Conservation (phyloP, 176 grass and related monocot genomes). For the Oryza rufipogon region DNA sequence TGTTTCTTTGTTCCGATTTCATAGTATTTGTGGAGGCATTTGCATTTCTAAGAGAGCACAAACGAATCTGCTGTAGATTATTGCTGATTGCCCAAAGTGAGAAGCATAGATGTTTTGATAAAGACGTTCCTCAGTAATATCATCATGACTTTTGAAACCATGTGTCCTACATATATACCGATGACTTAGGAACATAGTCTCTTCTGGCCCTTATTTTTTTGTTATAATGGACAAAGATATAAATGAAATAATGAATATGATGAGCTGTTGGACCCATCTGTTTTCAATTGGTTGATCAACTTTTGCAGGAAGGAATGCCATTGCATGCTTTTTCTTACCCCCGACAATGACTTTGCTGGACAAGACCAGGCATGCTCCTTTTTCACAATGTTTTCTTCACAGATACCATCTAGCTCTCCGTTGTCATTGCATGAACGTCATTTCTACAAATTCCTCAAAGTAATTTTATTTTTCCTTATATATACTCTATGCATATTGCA, state of each 20-base stretch:
- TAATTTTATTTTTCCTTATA: slow-evolving; percentile 11
- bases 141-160: no score
- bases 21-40: slow-evolving; percentile 12
- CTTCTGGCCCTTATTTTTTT: background rate
- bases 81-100: no score
- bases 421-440: background rate
- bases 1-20: background rate
- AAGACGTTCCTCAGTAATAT: no score
- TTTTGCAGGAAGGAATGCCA: slow-evolving; percentile 92
- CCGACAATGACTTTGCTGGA: slow-evolving; percentile 91
- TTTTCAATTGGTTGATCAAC: background rate
- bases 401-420: background rate
- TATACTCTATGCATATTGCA: slow-evolving; percentile 21
- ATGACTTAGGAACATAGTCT: background rate
- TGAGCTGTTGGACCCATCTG: background rate
- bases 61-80: background rate
- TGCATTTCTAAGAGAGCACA: background rate
- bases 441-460: background rate
- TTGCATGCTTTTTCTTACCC: slow-evolving; percentile 98
- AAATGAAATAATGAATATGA: background rate
- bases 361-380: slow-evolving; percentile 67
- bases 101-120: no score
- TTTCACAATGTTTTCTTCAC: background rate
- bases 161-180: background rate
- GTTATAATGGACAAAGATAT: background rate